Evolutionary conservation across 2,329 filamentous ascomycete species (phyloP).

Genomic region (Penicillium sp.): DNA sequence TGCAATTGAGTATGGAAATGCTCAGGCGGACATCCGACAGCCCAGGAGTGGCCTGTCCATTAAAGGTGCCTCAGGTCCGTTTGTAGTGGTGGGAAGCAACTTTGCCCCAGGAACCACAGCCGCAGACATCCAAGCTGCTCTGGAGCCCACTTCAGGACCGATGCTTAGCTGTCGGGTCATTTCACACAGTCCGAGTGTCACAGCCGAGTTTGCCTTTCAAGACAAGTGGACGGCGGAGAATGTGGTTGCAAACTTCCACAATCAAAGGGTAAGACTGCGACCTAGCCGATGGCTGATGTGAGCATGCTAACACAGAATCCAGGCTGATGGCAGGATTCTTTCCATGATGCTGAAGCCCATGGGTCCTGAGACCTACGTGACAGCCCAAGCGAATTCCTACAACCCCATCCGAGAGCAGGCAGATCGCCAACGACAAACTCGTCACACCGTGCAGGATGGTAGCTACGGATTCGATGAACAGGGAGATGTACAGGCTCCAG

Average conservation of each 20-base stretch:
- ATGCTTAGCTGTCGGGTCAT: slow-evolving; percentile 53
- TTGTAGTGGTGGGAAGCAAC: slow-evolving; percentile 57
- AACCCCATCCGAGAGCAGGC: slow-evolving; percentile 38
- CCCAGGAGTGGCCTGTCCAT: slow-evolving; percentile 49
- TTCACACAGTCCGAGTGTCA: slow-evolving; percentile 52
- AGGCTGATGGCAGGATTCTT: slow-evolving; percentile 58
- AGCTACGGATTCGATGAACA: slow-evolving; percentile 36
- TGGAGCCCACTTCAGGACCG: slow-evolving; percentile 51
- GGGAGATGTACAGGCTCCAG: slow-evolving; percentile 15
- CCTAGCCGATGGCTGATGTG: neutral
- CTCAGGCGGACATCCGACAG: slow-evolving; percentile 31
- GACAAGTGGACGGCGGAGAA: slow-evolving; percentile 55
- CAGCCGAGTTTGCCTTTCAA: slow-evolving; percentile 56
- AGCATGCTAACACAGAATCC: slow-evolving; percentile 20
- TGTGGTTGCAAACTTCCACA: slow-evolving; percentile 59
- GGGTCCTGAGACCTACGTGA: slow-evolving; percentile 10
- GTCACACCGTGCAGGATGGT: slow-evolving; percentile 31
- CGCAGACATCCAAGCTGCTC: slow-evolving; percentile 60
- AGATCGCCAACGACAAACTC: slow-evolving; percentile 38
- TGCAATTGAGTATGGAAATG: slow-evolving; percentile 28
- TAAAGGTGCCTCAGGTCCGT: slow-evolving; percentile 52
- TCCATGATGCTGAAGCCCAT: slow-evolving; percentile 52
- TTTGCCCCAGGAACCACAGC: slow-evolving; percentile 64
- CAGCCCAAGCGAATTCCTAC: slow-evolving; percentile 24
- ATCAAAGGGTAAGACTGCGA: slow-evolving; percentile 50